phyloP scores from a whole-genome alignment of 2,329 filamentous ascomycete genomes.

The Pezicula radicicola region DNA sequence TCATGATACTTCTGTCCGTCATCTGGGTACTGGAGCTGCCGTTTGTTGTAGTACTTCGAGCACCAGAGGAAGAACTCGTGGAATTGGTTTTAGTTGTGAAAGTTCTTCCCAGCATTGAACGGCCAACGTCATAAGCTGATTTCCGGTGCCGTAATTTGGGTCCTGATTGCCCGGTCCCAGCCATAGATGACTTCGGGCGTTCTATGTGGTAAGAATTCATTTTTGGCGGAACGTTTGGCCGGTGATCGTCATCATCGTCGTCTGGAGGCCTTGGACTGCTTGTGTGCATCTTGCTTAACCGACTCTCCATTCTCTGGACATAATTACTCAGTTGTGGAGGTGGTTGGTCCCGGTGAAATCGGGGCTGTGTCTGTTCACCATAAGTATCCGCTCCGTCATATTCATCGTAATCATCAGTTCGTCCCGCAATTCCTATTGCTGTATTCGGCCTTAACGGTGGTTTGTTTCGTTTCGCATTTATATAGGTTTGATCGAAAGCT shows the following conservation, averaged over 20 bases:
- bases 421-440: slow-evolving; percentile 65
- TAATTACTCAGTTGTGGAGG: slow-evolving; percentile 79
- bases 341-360: slow-evolving; percentile 46
- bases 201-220: slow-evolving; percentile 36
- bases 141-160: slow-evolving; percentile 60
- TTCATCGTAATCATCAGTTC: slow-evolving; percentile 45
- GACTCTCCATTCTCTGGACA: slow-evolving; percentile 86
- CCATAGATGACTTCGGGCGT: slow-evolving; percentile 58
- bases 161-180: slow-evolving; percentile 35
- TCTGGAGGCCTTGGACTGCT: slow-evolving; percentile 10
- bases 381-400: slow-evolving; percentile 44
- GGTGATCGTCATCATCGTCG: slow-evolving; percentile 15
- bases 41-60: slow-evolving; percentile 64
- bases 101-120: slow-evolving; percentile 68
- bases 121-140: slow-evolving; percentile 75
- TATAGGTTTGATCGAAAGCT: slow-evolving; percentile 59
- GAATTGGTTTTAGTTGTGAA: slow-evolving; percentile 85
- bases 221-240: slow-evolving; percentile 41
- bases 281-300: slow-evolving; percentile 44
- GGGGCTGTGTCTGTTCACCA: slow-evolving; percentile 15
- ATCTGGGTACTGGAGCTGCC: slow-evolving; percentile 69
- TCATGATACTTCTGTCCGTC: slow-evolving; percentile 88
- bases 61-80: slow-evolving; percentile 73
- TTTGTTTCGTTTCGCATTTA: slow-evolving; percentile 27
- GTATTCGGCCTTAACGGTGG: slow-evolving; percentile 59